Evolutionary conservation across 345 rosid genomes (phyloP).

Genomic region (Hibiscus trionum): DNA sequence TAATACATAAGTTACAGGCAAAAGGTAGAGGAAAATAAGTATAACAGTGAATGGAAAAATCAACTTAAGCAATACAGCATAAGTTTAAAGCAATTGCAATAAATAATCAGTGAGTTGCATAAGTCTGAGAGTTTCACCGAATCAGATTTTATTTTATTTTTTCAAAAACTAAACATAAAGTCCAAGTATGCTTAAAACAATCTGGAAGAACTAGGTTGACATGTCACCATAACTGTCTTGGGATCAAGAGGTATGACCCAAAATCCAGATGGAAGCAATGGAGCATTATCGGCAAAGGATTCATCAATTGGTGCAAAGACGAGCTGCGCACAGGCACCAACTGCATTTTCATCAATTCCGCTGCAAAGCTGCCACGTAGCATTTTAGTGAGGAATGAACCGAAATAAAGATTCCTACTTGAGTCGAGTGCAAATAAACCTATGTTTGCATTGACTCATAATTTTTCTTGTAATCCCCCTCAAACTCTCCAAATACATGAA

Average conservation of each 20-base stretch:
- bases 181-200: neutral
- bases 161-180: neutral
- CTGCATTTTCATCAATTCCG: constrained; percentile 85
- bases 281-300: constrained; percentile 97
- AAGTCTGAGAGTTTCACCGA: neutral
- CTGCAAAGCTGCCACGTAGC: constrained; percentile 54
- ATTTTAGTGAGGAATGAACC: constrained; percentile 1
- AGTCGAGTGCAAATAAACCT: neutral
- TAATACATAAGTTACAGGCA: neutral
- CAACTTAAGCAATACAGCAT: neutral
- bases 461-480: no score
- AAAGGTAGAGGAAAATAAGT: constrained; percentile 3
- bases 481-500: no score
- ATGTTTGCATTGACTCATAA: no score
- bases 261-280: constrained; percentile 85
- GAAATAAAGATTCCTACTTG: neutral
- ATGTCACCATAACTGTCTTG: constrained; percentile 48
- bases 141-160: neutral
- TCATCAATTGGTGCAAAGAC: constrained; percentile 95
- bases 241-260: constrained; percentile 85
- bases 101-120: neutral
- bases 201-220: neutral
- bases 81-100: constrained; percentile 2
- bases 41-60: neutral
- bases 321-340: constrained; percentile 91